Percentiles rank a stretch among this genome's conserved stretches.
Conservation (phyloP, 495 filamentous ascomycete genomes). For the Thermochaetoides thermophila region DNA sequence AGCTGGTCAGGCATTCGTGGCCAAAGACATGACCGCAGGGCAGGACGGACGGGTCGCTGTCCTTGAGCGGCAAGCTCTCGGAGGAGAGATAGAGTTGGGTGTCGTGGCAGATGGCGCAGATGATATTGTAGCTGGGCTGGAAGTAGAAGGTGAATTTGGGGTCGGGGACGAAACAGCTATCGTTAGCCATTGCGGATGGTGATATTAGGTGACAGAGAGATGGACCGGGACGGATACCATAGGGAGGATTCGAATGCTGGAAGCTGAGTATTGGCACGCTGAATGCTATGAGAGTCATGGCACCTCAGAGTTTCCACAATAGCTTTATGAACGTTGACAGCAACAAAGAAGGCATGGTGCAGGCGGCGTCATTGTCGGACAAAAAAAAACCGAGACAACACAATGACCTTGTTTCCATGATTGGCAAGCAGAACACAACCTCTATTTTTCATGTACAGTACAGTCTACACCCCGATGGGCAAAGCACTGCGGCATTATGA, state of each 20-base stretch:
- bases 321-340: background rate
- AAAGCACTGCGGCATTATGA: constrained; percentile 3
- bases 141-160: constrained; percentile 4
- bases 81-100: background rate
- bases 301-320: too few relatives aligned
- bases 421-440: background rate
- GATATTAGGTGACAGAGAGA: background rate
- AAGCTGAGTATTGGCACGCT: too few relatives aligned
- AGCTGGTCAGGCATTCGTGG: background rate
- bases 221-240: background rate
- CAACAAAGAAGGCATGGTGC: background rate
- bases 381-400: background rate
- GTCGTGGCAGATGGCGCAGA: constrained; percentile 6
- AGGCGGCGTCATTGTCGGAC: background rate
- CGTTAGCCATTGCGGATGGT: background rate
- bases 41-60: background rate
- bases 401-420: background rate
- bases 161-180: constrained; percentile 2
- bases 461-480: background rate
- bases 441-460: constrained; percentile 6
- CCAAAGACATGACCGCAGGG: constrained; percentile 11
- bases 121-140: background rate
- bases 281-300: too few relatives aligned
- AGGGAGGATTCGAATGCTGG: too few relatives aligned
- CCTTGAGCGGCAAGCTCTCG: background rate